A percentile compares a stretch with the other conserved stretches of the same genome.
phyloP scores from a whole-genome alignment of 257 asterid genomes.

The Voacanga thouarsii region DNA sequence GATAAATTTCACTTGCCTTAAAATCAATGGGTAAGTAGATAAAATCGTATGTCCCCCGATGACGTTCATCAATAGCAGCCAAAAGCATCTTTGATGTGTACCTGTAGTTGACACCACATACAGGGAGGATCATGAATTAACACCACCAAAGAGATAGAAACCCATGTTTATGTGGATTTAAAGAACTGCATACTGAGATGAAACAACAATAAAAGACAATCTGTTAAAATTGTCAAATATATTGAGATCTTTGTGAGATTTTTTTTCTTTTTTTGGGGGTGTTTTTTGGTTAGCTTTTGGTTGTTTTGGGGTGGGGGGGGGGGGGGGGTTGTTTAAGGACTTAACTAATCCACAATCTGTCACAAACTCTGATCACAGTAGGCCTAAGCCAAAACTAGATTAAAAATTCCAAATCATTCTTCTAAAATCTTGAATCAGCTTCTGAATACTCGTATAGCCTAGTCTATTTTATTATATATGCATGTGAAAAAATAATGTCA shows the following conservation, averaged over 20 bases:
- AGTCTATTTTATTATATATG: neutral
- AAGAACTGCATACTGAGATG: neutral
- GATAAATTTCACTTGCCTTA: constrained; percentile 55
- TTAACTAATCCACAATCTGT: too few relatives aligned
- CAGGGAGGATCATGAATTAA: constrained; percentile 16
- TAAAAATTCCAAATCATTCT: neutral
- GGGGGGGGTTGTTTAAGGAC: too few relatives aligned
- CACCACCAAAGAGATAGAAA: neutral
- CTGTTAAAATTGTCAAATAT: neutral
- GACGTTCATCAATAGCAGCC: constrained; percentile 96
- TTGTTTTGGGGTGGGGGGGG: too few relatives aligned
- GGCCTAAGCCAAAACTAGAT: neutral
- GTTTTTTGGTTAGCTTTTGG: too few relatives aligned
- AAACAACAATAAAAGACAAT: neutral
- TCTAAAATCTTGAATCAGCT: neutral
- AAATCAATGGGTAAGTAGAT: constrained; percentile 94
- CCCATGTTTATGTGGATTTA: neutral
- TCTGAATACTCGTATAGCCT: neutral
- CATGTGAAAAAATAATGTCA: neutral
- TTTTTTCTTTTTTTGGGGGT: too few relatives aligned
- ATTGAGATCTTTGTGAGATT: neutral
- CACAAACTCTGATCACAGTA: neutral
- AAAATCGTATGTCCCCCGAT: constrained; percentile 93
- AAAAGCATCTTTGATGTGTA: constrained; percentile 98
- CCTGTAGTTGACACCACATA: constrained; percentile 42